Evolutionary conservation across 495 filamentous ascomycete species (phyloP).

Genomic region (Achaetomiella virescens): DNA sequence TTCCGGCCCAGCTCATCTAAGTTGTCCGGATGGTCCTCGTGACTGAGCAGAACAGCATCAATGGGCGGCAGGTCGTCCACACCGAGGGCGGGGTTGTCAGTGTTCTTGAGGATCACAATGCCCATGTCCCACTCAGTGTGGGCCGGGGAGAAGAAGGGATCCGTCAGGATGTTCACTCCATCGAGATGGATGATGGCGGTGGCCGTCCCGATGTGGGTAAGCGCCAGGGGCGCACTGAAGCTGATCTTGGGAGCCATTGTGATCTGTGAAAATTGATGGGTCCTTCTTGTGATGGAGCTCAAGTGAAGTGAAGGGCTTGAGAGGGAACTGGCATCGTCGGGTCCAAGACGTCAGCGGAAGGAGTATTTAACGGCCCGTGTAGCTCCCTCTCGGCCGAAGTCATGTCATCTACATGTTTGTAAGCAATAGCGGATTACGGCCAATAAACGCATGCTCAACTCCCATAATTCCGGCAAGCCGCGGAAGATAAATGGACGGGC

Average conservation of each 20-base stretch:
- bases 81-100: constrained; percentile 31
- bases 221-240: constrained; percentile 18
- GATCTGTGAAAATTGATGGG: too few relatives aligned
- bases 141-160: constrained; percentile 48
- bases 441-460: too few relatives aligned
- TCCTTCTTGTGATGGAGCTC: too few relatives aligned
- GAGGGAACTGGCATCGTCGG: too few relatives aligned
- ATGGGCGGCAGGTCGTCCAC: constrained; percentile 42
- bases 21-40: constrained; percentile 53
- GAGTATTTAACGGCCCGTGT: too few relatives aligned
- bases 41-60: constrained; percentile 48
- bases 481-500: too few relatives aligned
- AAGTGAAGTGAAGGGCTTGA: too few relatives aligned
- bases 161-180: constrained; percentile 44
- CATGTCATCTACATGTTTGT: too few relatives aligned
- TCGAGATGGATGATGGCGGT: constrained; percentile 46
- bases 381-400: too few relatives aligned
- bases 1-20: constrained; percentile 38
- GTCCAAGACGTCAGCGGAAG: too few relatives aligned
- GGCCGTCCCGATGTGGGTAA: constrained; percentile 48
- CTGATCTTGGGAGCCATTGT: constrained; percentile 13
- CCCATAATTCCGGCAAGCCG: too few relatives aligned
- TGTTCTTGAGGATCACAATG: constrained; percentile 26
- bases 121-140: constrained; percentile 35
- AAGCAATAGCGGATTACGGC: too few relatives aligned